Percentiles rank a stretch among this genome's conserved stretches.
Evolutionary conservation across 2,329 filamentous ascomycete genomes (phyloP).

Genomic region (Aaosphaeria arxii): DNA sequence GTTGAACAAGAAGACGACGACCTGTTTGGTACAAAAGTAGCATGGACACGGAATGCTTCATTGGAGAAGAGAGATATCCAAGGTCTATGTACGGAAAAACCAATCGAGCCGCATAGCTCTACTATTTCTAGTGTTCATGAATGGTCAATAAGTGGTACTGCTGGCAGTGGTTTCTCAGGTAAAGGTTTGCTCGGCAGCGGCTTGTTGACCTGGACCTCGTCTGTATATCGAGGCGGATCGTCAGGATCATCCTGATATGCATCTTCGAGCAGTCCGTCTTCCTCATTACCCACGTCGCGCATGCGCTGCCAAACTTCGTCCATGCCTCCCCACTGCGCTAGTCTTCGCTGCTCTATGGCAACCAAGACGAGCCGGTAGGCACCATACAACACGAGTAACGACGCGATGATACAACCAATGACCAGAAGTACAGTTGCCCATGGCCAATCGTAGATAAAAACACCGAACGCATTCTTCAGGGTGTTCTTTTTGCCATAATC

Average conservation of each 20-base stretch:
- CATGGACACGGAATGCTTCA: no score
- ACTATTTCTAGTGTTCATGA: no score
- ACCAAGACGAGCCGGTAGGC: constrained; percentile 18
- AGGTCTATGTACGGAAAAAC: no score
- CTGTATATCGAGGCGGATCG: constrained; percentile 6
- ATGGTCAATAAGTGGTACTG: constrained; percentile 25
- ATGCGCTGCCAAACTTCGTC: constrained; percentile 29
- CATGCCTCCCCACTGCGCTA: constrained; percentile 33
- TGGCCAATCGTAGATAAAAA: constrained; percentile 21
- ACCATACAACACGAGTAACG: constrained; percentile 14
- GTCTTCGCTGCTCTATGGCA: constrained; percentile 19
- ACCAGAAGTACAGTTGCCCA: constrained; percentile 23
- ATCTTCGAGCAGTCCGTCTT: constrained; percentile 18
- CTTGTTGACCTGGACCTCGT: constrained; percentile 13
- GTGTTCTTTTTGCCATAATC: constrained; percentile 28
- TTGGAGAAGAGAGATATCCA: no score
- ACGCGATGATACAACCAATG: constrained; percentile 12
- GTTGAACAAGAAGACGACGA: no score
- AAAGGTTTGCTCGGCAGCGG: constrained; percentile 28
- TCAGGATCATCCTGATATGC: constrained; percentile 22
- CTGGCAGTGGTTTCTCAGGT: constrained; percentile 33
- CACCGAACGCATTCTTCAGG: constrained; percentile 20
- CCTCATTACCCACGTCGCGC: constrained; percentile 11
- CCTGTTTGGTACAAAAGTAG: no score
- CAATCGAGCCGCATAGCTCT: no score